Conservation (phyloP, 2,329 filamentous ascomycete species). For the Cryphonectria naterciae region DNA sequence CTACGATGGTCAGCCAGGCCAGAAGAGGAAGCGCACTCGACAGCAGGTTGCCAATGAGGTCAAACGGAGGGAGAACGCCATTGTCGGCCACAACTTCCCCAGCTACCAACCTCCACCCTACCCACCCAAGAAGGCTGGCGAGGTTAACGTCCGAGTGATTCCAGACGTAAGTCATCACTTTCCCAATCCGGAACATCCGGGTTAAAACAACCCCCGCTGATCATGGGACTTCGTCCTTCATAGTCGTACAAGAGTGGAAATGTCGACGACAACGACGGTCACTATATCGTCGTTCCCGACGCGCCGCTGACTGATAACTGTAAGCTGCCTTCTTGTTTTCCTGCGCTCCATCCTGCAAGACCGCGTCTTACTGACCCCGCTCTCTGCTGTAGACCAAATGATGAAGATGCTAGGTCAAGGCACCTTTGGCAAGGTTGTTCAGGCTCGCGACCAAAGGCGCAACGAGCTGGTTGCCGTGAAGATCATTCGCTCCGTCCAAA, state of each 20-base stretch:
- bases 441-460: conserved; percentile 79
- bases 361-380: background rate
- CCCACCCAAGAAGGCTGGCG: conserved; percentile 86
- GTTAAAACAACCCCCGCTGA: conserved; percentile 17
- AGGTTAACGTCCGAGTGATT: conserved; percentile 68
- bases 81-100: conserved; percentile 70
- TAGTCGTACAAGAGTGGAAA: conserved; percentile 62
- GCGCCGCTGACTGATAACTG: conserved; percentile 86
- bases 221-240: background rate
- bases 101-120: conserved; percentile 86
- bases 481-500: conserved; percentile 97
- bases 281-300: conserved; percentile 92
- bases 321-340: conserved; percentile 52
- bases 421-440: conserved; percentile 97
- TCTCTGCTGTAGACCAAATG: conserved; percentile 70
- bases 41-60: conserved; percentile 83
- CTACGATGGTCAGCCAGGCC: conserved; percentile 69
- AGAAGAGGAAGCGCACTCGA: conserved; percentile 86
- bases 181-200: background rate
- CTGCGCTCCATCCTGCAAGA: background rate
- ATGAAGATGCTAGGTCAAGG: conserved; percentile 90
- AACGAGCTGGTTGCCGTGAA: conserved; percentile 89
- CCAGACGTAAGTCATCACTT: conserved; percentile 59
- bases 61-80: conserved; percentile 75
- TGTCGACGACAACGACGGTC: conserved; percentile 94